A percentile compares a stretch with the other conserved stretches of the same genome.
phyloP scores from a whole-genome alignment of 306 rosid genomes.

The Vigna unguiculata region DNA sequence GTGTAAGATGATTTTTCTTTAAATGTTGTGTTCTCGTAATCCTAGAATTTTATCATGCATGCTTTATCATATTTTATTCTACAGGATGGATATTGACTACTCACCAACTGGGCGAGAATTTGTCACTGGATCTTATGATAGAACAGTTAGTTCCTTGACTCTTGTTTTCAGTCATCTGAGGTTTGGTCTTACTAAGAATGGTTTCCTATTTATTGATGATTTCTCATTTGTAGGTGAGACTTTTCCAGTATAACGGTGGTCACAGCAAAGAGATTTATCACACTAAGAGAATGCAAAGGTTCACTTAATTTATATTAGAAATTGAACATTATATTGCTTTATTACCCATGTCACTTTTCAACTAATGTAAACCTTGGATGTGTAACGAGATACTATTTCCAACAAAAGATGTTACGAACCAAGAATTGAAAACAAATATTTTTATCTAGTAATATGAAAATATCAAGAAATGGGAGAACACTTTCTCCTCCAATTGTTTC shows the following conservation, averaged over 20 bases:
- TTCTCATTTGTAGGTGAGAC: conserved; percentile 64
- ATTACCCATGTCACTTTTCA: not conserved
- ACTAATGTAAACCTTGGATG: not conserved
- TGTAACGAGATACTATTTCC: not conserved
- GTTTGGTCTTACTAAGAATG: conserved; percentile 2
- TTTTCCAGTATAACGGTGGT: conserved; percentile 88
- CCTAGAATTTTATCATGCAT: not conserved
- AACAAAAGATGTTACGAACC: no score
- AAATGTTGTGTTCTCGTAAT: conserved; percentile 19
- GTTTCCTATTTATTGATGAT: not conserved
- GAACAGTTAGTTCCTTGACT: conserved; percentile 76
- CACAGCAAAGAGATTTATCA: conserved; percentile 96
- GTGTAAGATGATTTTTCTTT: conserved; percentile 64
- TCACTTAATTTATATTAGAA: conserved; percentile 24
- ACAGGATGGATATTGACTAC: conserved; percentile 93
- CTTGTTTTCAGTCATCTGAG: conserved; percentile 21
- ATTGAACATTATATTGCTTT: conserved; percentile 27
- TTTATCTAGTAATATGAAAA: no score
- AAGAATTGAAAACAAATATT: no score
- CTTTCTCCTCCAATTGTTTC: no score
- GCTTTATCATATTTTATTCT: conserved; percentile 34
- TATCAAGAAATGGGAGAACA: no score
- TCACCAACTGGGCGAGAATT: conserved; percentile 99
- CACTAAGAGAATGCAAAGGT: conserved; percentile 98
- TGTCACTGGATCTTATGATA: conserved; percentile 97